These are phyloP conservation scores for Suillus fuscotomentosus DNA, from an alignment of 768 basidiomycete genomes.

Conservation along the genomic window DNA sequence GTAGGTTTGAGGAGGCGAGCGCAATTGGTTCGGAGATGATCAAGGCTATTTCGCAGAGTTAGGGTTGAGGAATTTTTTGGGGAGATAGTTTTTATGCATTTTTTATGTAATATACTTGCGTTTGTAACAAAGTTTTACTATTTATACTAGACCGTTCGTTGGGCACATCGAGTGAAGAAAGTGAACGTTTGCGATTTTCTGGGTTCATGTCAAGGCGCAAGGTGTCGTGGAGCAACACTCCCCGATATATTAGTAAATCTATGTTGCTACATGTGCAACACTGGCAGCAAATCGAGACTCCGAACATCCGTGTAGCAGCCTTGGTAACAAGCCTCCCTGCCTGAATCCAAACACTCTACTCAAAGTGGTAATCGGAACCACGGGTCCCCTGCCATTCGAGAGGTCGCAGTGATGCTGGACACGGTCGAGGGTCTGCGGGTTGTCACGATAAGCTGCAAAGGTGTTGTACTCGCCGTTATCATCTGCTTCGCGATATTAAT, in stretches of 20 bases:
- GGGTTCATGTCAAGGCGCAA: not conserved
- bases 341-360: not conserved
- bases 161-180: not conserved
- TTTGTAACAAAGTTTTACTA: too few relatives aligned
- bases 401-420: not conserved
- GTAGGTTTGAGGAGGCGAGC: conserved; percentile 83
- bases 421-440: not conserved
- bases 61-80: conserved; percentile 11
- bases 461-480: not conserved
- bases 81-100: not conserved
- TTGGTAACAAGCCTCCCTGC: not conserved
- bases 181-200: too few relatives aligned
- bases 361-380: not conserved
- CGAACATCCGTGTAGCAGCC: not conserved
- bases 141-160: not conserved
- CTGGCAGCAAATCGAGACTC: not conserved
- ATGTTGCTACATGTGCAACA: not conserved
- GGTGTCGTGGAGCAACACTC: not conserved
- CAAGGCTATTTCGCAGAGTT: conserved; percentile 74
- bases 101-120: not conserved
- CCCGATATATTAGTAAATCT: too few relatives aligned
- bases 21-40: conserved; percentile 87
- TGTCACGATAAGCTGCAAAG: not conserved
- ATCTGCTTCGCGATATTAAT: not conserved
- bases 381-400: not conserved